Evolutionary conservation across 2,329 filamentous ascomycete genomes (phyloP).

Genomic region (Pezicula radicicola): DNA sequence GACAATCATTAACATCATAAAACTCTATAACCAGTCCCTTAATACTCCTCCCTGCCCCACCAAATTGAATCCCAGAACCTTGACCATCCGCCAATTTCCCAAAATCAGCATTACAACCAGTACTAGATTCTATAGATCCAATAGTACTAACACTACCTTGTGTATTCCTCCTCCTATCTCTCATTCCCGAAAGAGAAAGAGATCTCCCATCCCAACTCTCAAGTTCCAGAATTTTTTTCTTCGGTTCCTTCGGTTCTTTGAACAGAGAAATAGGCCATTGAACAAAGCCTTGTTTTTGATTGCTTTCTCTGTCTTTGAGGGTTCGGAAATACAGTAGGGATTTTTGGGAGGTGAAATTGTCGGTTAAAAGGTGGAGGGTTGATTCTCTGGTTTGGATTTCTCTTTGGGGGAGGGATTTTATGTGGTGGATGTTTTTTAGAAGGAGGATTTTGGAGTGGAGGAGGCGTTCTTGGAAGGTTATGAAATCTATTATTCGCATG

Average conservation of each 20-base stretch:
- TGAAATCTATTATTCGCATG: constrained; percentile 8
- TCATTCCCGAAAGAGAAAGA: constrained; percentile 3
- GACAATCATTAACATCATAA: background rate
- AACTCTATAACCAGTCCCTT: background rate
- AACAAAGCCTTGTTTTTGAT: constrained; percentile 14
- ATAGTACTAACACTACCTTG: constrained; percentile 16
- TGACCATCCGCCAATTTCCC: too few species aligned
- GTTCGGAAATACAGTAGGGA: constrained; percentile 18
- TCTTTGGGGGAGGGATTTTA: background rate
- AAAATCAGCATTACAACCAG: background rate
- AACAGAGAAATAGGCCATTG: constrained; percentile 17
- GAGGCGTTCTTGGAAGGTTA: constrained; percentile 13
- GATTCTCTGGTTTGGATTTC: constrained; percentile 10
- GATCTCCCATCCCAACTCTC: constrained; percentile 10
- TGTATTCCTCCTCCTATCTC: constrained; percentile 7
- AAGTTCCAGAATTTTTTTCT: constrained; percentile 7
- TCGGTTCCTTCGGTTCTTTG: constrained; percentile 12
- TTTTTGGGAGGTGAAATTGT: constrained; percentile 6
- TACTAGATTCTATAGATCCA: constrained; percentile 8
- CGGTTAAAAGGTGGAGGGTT: constrained; percentile 17
- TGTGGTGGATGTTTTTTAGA: too few species aligned
- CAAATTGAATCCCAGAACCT: background rate
- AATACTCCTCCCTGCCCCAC: background rate
- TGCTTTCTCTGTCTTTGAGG: constrained; percentile 1
- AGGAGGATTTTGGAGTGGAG: background rate